Conservation (phyloP, 2,329 filamentous ascomycete genomes). For the Botrytis deweyae region DNA sequence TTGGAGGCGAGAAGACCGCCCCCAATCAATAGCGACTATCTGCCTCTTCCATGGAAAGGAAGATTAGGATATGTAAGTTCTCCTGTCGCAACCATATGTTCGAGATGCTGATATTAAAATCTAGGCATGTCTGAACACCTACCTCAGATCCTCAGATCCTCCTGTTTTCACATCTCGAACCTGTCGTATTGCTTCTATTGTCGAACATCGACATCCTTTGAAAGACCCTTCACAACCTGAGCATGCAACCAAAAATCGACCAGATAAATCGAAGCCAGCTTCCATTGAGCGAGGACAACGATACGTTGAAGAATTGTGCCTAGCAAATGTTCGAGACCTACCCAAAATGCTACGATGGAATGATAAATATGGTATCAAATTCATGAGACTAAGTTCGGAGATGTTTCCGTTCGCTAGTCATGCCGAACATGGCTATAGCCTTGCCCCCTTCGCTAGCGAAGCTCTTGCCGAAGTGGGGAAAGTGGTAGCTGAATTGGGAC, state of each 20-base stretch:
- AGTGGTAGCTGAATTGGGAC: constrained; percentile 74
- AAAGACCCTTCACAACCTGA: constrained; percentile 72
- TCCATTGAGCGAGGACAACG: constrained; percentile 64
- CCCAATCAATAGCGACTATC: constrained; percentile 75
- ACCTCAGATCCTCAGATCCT: constrained; percentile 76
- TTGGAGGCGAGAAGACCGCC: constrained; percentile 51
- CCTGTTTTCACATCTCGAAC: constrained; percentile 89
- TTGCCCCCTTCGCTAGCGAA: constrained; percentile 79
- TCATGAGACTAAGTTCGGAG: constrained; percentile 88
- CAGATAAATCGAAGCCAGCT: constrained; percentile 69
- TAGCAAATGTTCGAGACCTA: constrained; percentile 82
- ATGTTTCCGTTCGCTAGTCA: constrained; percentile 98
- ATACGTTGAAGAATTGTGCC: constrained; percentile 74
- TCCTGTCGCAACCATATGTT: background rate
- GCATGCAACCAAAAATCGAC: constrained; percentile 82
- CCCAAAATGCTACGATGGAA: constrained; percentile 90
- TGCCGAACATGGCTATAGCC: constrained; percentile 77
- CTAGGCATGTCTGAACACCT: constrained; percentile 87
- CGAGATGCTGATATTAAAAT: constrained; percentile 13
- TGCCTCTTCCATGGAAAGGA: constrained; percentile 89
- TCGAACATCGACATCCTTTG: constrained; percentile 84
- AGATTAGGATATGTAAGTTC: constrained; percentile 77
- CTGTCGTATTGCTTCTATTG: constrained; percentile 84
- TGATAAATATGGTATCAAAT: constrained; percentile 85
- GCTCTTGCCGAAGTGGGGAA: constrained; percentile 73